Conservation (phyloP, 176 grass and related monocot species). For the Triticum monococcum region DNA sequence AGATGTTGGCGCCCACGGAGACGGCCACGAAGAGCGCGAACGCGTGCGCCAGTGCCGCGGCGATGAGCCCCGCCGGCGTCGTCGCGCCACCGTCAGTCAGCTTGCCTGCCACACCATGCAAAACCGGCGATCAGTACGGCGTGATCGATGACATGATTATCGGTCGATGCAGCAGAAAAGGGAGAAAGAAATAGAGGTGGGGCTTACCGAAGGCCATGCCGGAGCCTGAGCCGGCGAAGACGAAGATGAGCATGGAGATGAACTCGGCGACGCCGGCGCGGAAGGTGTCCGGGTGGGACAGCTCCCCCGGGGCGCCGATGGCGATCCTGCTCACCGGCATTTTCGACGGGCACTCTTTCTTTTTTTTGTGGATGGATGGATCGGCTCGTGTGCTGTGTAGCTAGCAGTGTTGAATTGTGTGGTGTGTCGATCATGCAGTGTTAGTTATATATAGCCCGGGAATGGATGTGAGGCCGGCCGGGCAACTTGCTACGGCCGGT, state of each 20-base stretch:
- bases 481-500: not conserved
- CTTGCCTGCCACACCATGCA: slow-evolving; percentile 42
- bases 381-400: not conserved
- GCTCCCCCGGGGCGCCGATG: slow-evolving; percentile 58
- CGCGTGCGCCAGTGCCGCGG: slow-evolving; percentile 64
- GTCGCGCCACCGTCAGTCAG: slow-evolving; percentile 53
- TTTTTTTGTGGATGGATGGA: no score
- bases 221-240: slow-evolving; percentile 82
- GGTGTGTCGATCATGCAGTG: not conserved
- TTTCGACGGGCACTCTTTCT: not conserved
- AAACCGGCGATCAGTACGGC: not conserved
- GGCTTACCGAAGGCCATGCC: slow-evolving; percentile 65
- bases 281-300: slow-evolving; percentile 41
- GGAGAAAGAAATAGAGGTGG: not conserved
- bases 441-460: slow-evolving; percentile 21
- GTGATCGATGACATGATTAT: not conserved
- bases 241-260: slow-evolving; percentile 86
- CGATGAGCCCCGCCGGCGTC: slow-evolving; percentile 53
- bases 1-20: slow-evolving; percentile 68
- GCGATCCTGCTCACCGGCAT: slow-evolving; percentile 71
- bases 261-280: slow-evolving; percentile 74
- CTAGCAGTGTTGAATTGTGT: not conserved
- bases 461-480: not conserved
- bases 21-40: slow-evolving; percentile 73
- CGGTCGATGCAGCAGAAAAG: not conserved